A percentile compares a stretch with the other conserved stretches of the same genome.
Conservation (phyloP, 805 yeast genomes). For the Pichia deserticola region DNA sequence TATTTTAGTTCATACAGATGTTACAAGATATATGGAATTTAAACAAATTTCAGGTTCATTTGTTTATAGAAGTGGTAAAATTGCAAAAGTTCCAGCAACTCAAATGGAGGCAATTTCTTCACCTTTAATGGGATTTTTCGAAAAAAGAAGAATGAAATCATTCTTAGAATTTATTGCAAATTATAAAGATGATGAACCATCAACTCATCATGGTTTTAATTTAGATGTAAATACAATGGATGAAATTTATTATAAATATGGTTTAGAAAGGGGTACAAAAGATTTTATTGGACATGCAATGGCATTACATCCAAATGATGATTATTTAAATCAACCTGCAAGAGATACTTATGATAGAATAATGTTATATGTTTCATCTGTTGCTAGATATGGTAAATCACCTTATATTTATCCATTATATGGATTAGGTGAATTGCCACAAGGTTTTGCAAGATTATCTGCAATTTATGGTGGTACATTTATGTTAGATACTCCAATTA, state of each 20-base stretch:
- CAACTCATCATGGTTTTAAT: constrained; percentile 82
- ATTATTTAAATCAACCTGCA: constrained; percentile 80
- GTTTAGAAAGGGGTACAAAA: constrained; percentile 86
- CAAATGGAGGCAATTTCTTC: constrained; percentile 88
- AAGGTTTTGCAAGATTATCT: constrained; percentile 93
- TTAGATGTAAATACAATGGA: constrained; percentile 87
- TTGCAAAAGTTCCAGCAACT: constrained; percentile 91
- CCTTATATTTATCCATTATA: constrained; percentile 95
- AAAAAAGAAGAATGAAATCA: constrained; percentile 89
- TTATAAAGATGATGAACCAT: constrained; percentile 67
- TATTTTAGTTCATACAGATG: constrained; percentile 91
- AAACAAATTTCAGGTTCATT: constrained; percentile 95
- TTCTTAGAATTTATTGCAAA: constrained; percentile 82
- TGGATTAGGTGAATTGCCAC: constrained; percentile 98
- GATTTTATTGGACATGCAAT: constrained; percentile 98
- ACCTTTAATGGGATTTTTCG: constrained; percentile 91
- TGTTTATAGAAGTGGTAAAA: constrained; percentile 82
- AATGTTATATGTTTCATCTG: constrained; percentile 77
- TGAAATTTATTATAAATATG: constrained; percentile 81
- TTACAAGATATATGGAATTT: constrained; percentile 91
- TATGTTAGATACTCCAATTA: constrained; percentile 95
- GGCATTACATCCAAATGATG: constrained; percentile 95
- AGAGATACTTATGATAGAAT: constrained; percentile 87
- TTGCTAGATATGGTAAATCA: constrained; percentile 91
- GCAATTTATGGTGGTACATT: constrained; percentile 98